Base-by-base conservation (phyloP, 441 rosid species). In the Pelargonium cotyledonis region DNA sequence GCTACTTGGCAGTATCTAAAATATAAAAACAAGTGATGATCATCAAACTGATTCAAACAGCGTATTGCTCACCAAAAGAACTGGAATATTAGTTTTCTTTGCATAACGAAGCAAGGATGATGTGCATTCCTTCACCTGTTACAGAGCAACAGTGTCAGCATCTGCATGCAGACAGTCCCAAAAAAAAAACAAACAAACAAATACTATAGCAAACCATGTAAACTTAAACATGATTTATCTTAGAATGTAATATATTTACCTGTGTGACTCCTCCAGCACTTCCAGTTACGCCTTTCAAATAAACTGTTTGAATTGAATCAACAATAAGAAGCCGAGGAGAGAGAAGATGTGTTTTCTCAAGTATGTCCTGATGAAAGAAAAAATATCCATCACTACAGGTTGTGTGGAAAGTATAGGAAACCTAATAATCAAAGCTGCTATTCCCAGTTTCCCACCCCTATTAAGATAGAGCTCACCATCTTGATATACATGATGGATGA, bases 251-350 rank as follows among this genome's bases (percentile, higher is more conserved):
- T 5, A 14, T 11, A n/a, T 14, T 49, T 49, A 93, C 98, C 97
- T 91, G 97, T 21, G 80, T 47, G 72, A 89, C 67, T 65, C 93
- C 93, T 71, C 91, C 91, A 55, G 98, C 89, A 71, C 90, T 83
- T 77, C 91, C 96, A 72, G 80, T 71, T 71, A 82, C 85, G 18
- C 82, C 88, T 68, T 81, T 81, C 65, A 94, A 76, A 83, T 87
- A 92, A 68, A 86, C 89, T 2, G 98, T 92, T 76, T 92, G 98
- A 83, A 94, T 86, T 65, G 98, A 89, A 82, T 94, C 97, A 63
- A 91, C 75, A 68, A 94, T 77, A 69, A 89, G 76, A 73, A 91
- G 95, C 67, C 88, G 80, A 12, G 97, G 96, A 57, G 85, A 87
- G 23, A 88, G 84, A 57, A 65, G 81, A 65, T 81, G 93, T 71